These are phyloP conservation scores for Fremontodendron californicum DNA, from an alignment of 345 rosid genomes.

Conservation along the genomic window DNA sequence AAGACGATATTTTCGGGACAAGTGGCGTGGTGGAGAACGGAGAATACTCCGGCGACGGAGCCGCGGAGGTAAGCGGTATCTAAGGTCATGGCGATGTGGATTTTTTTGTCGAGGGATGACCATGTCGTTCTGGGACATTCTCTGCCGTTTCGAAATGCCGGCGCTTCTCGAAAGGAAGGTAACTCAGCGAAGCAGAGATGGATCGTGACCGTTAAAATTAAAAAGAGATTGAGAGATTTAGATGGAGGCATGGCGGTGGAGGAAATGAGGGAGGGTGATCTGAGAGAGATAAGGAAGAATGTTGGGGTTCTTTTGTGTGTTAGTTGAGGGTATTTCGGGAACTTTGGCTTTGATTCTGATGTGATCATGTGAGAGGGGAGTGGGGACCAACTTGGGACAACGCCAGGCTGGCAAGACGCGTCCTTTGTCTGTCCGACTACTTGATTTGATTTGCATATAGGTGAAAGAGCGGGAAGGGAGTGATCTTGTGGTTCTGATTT, in stretches of 20 bases:
- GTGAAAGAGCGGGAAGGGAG: neutral
- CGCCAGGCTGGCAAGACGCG: constrained; percentile 51
- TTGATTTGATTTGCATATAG: neutral
- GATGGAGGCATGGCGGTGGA: constrained; percentile 2
- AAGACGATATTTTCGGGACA: constrained; percentile 84
- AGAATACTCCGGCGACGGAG: constrained; percentile 77
- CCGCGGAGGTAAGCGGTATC: constrained; percentile 88
- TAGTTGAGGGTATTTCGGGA: neutral
- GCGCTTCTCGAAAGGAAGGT: constrained; percentile 57
- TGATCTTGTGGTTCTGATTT: constrained; percentile 14
- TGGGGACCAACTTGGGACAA: neutral
- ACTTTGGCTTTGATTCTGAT: neutral
- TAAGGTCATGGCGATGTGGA: constrained; percentile 79
- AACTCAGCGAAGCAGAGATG: constrained; percentile 24
- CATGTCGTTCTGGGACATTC: constrained; percentile 45
- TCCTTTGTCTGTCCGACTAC: neutral
- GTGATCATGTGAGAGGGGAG: neutral
- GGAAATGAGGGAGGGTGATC: neutral
- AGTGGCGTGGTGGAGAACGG: constrained; percentile 78
- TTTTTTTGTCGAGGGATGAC: constrained; percentile 23
- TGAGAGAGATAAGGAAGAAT: neutral
- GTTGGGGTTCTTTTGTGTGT: neutral
- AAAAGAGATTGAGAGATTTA: neutral
- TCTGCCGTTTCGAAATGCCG: constrained; percentile 68
- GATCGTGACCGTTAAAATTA: constrained; percentile 17